Base-by-base conservation (phyloP, 192 early-diverging fungal genomes). In the Backusella morwellensis region DNA sequence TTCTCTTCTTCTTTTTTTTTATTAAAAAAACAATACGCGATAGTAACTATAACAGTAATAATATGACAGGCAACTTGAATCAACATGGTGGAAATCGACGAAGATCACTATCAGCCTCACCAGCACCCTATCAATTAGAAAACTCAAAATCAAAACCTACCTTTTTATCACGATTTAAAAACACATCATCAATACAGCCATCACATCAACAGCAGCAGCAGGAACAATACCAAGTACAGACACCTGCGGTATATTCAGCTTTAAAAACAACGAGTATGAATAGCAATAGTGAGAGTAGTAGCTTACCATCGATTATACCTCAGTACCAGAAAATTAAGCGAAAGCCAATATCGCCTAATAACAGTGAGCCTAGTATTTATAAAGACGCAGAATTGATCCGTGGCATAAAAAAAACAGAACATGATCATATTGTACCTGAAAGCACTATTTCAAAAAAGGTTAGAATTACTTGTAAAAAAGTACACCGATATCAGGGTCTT, bases 161-260 rank as follows among this genome's bases (percentile, higher is more conserved):
- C 26, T 56, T 74, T 74, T 21, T 74, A 74, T 74, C 54, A 26
- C 72, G 72, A 38, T 63, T 74, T 36, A 74, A 59, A 63, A 73
- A 23, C 7, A 29, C 72, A 29, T 8, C 34, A 6, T 23, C 54
- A 23, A 4, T 34, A 63, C 19, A 41, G 6, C 21, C n/a, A 72
- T 34, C 50, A n/a, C 47, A 17, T 0, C 15, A 50, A 7, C 47
- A 50, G 19, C 42, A 40, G 11, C 42, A 44, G 42, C 42, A 40
- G 9, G 38, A 40, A 40, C 42, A 44, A 44, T 44, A 44, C 15
- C 38, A 44, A 44, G 12, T 44, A 44, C 56, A 63, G 11, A 2
- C 56, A 36, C 35, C 72, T 7, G 35, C 12, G 5, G n/a, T 12
- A 23, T 17, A 35, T 23, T 26, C 54, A 21, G 21, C 6, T 59